A percentile compares a stretch with the other conserved stretches of the same genome.
Conservation (phyloP, 2,329 filamentous ascomycete species). For the Clonostachys chloroleuca region DNA sequence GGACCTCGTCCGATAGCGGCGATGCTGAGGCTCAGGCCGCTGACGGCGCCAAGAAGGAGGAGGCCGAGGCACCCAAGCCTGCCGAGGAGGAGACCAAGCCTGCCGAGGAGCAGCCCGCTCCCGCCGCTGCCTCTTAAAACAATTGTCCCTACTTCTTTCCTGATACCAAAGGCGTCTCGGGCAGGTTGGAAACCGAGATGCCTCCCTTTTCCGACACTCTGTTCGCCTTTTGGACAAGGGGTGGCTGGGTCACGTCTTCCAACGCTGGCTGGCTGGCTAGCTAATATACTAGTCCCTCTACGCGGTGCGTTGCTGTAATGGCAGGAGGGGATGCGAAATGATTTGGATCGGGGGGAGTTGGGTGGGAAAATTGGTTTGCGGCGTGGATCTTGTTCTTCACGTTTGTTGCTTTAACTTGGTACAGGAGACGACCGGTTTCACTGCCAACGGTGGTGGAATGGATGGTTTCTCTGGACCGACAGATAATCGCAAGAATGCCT, state of each 20-base stretch:
- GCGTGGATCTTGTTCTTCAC: slow-evolving; percentile 1
- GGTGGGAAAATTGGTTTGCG: not conserved
- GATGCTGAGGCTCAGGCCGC: slow-evolving; percentile 66
- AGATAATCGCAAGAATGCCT: no score
- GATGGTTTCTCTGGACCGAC: no score
- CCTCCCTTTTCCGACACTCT: slow-evolving; percentile 15
- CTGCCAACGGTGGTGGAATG: no score
- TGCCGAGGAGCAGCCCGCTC: slow-evolving; percentile 30
- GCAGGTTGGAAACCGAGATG: slow-evolving; percentile 25
- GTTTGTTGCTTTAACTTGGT: slow-evolving; percentile 1
- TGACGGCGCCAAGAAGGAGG: slow-evolving; percentile 57
- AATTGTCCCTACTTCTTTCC: slow-evolving; percentile 16
- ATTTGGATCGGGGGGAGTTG: no score
- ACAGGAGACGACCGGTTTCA: no score
- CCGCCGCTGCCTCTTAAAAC: slow-evolving; percentile 49
- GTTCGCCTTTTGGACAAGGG: slow-evolving; percentile 10
- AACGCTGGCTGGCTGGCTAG: slow-evolving; percentile 5
- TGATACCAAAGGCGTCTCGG: slow-evolving; percentile 32
- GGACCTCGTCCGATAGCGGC: slow-evolving; percentile 88
- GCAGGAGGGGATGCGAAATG: not conserved
- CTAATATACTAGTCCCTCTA: slow-evolving; percentile 7
- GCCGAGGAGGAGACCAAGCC: slow-evolving; percentile 38
- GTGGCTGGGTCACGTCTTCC: slow-evolving; percentile 13
- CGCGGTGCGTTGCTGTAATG: slow-evolving; percentile 5
- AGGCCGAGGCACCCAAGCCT: slow-evolving; percentile 32